Conservation (phyloP, 2,329 filamentous ascomycete species). For the Botrytis aclada region DNA sequence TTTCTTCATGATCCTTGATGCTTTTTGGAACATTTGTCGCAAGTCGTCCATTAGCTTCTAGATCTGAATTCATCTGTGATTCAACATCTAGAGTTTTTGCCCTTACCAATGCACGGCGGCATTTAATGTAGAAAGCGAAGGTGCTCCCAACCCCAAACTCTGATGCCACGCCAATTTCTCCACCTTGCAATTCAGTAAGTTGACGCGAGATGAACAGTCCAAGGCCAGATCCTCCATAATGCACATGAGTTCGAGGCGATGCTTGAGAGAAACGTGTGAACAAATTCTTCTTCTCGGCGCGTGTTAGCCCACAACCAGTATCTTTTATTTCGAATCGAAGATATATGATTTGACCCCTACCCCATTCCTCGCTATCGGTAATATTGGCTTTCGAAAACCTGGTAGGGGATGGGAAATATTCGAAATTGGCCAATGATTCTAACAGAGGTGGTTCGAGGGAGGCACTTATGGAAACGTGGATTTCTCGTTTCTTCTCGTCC, state of each 20-base stretch:
- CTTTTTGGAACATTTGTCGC: constrained; percentile 21
- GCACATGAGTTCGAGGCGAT: constrained; percentile 69
- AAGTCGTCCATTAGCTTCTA: constrained; percentile 16
- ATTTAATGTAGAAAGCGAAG: constrained; percentile 71
- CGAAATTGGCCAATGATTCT: constrained; percentile 16
- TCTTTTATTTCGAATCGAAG: constrained; percentile 72
- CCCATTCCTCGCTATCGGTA: constrained; percentile 32
- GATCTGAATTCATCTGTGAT: constrained; percentile 8
- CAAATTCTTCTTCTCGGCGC: constrained; percentile 66
- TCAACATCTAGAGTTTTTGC: constrained; percentile 7
- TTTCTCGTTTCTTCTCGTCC: constrained; percentile 54
- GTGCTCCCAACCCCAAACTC: constrained; percentile 67
- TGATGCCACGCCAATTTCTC: constrained; percentile 72
- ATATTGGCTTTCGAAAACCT: constrained; percentile 34
- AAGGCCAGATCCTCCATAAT: constrained; percentile 76
- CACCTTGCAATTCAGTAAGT: constrained; percentile 76
- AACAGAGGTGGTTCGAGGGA: constrained; percentile 40
- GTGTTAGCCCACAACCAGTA: constrained; percentile 69
- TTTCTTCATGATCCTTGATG: constrained; percentile 15
- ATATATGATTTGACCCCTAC: constrained; percentile 52
- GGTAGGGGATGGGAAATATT: constrained; percentile 26
- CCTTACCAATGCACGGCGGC: constrained; percentile 34
- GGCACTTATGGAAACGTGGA: constrained; percentile 42
- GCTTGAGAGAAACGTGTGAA: constrained; percentile 80
- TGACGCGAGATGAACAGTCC: constrained; percentile 77